Evolutionary conservation across 2,329 filamentous ascomycete genomes (phyloP).

Genomic region (Microdochium paspali): DNA sequence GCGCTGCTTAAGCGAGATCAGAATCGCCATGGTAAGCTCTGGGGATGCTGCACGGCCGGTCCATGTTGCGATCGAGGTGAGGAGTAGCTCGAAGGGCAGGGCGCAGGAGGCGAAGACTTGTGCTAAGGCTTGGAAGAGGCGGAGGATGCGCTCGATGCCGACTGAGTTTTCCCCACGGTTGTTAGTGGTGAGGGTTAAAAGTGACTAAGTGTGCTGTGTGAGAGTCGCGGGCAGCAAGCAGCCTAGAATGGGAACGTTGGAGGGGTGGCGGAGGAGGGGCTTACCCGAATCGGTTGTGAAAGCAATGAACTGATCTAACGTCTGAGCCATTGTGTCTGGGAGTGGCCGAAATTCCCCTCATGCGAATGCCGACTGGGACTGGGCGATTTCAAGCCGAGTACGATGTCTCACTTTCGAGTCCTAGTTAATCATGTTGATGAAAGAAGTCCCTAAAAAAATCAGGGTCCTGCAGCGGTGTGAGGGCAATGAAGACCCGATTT

Average conservation of each 20-base stretch:
- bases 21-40: conserved; percentile 19
- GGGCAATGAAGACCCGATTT: too few species aligned
- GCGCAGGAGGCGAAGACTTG: conserved; percentile 38
- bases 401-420: too few species aligned
- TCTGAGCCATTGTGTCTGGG: conserved; percentile 10
- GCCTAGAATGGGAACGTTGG: too few species aligned
- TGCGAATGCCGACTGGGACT: not conserved
- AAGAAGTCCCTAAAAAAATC: too few species aligned
- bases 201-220: too few species aligned
- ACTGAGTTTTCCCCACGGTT: too few species aligned
- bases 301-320: conserved; percentile 27
- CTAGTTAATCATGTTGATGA: too few species aligned
- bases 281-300: conserved; percentile 38
- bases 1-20: conserved; percentile 24
- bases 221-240: too few species aligned
- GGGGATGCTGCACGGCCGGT: conserved; percentile 9
- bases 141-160: conserved; percentile 52
- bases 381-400: too few species aligned
- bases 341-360: not conserved
- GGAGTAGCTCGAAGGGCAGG: conserved; percentile 24
- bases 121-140: conserved; percentile 43
- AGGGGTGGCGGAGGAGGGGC: not conserved
- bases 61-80: conserved; percentile 12
- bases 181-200: too few species aligned
- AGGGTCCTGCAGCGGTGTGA: too few species aligned